Conservation (phyloP, 352 stramenopile genomes). For the Pythium aristosporum region DNA sequence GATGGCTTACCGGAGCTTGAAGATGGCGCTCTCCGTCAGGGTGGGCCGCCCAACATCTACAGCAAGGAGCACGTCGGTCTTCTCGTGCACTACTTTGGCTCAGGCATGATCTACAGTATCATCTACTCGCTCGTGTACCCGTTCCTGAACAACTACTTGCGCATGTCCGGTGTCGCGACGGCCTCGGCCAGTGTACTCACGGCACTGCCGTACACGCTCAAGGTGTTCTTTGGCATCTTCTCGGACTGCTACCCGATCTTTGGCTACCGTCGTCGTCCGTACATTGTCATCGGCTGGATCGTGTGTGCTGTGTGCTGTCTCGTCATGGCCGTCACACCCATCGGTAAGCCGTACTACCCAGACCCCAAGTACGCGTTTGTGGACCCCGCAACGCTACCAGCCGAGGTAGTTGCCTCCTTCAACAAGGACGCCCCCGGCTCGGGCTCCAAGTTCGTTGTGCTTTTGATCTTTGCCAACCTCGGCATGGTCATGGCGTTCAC, state of each 20-base stretch:
- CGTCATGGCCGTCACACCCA: slow-evolving; percentile 26
- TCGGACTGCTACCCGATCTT: slow-evolving; percentile 85
- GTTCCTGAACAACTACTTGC: slow-evolving; percentile 46
- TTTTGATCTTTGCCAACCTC: slow-evolving; percentile 54
- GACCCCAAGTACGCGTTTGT: slow-evolving; percentile 20
- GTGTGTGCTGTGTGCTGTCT: slow-evolving; percentile 28
- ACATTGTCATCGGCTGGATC: slow-evolving; percentile 75
- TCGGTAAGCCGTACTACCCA: slow-evolving; percentile 29
- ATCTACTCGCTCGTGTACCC: slow-evolving; percentile 34
- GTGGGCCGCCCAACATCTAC: slow-evolving; percentile 36
- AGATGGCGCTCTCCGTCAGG: slow-evolving; percentile 29
- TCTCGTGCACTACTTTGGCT: slow-evolving; percentile 34
- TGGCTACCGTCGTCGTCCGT: slow-evolving; percentile 76
- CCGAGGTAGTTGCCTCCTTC: slow-evolving; percentile 18
- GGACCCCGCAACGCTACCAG: slow-evolving; percentile 11
- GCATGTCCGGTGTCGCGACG: slow-evolving; percentile 34
- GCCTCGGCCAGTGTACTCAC: slow-evolving; percentile 37
- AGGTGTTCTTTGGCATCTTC: slow-evolving; percentile 80
- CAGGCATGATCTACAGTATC: slow-evolving; percentile 35
- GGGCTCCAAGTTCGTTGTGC: slow-evolving; percentile 37
- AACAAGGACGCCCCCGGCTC: slow-evolving; percentile 29
- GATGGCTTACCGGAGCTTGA: slow-evolving; percentile 15
- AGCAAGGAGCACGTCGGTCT: slow-evolving; percentile 34
- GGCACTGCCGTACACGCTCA: slow-evolving; percentile 59
- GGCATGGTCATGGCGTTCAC: slow-evolving; percentile 60